Evolutionary conservation across 2,329 filamentous ascomycete species (phyloP), one percentile per base, ranked within the genome.

Genomic region (Periconia sp.): DNA sequence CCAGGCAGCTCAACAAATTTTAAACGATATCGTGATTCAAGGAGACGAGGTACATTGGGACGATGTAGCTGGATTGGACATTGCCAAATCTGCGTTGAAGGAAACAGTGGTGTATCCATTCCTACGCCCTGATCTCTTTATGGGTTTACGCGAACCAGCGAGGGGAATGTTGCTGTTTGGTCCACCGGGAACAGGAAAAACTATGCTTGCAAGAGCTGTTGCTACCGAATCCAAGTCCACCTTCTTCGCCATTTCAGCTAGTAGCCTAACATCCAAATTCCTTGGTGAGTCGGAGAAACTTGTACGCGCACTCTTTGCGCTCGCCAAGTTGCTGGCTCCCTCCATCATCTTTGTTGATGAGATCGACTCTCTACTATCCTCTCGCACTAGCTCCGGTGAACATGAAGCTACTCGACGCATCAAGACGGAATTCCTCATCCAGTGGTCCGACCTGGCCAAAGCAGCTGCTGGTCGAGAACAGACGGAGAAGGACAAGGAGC

Each of bases 331-430:
- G 35, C 81, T 97, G 43, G 92, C 94, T 0, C 94, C 94, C 0
- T 94, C 90, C 56, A 97, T 99, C 70, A 97, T 99, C 54, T 99
- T 99, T 63, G 92, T 99, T 5, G 94, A 99, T 66, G 94, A 99
- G 71, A 99, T 99, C 58, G 94, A 99, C 72, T 96, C 92, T 0
- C 78, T 99, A 0, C 81, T 99, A 0, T 96, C 92, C 1, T 86
- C 92, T 15, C 82, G 94, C 48, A 90, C 89, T 7, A 90, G 91
- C 0, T 87, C 87, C 2, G 88, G 90, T 1, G 94, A 97, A 68
- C 90, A 97, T 64, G 94, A 99, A 75, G 91, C 94, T 1, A 96
- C 92, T 0, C 82, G 93, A 53, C 85, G 94, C 51, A 96, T 97
- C 69, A 99, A 99, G 76, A 99, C 94, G 0, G 94, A 99, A 69